Percentiles rank a stretch among this genome's conserved stretches.
phyloP scores from a whole-genome alignment of 768 basidiomycete species.

The Pisolithus microcarpus region DNA sequence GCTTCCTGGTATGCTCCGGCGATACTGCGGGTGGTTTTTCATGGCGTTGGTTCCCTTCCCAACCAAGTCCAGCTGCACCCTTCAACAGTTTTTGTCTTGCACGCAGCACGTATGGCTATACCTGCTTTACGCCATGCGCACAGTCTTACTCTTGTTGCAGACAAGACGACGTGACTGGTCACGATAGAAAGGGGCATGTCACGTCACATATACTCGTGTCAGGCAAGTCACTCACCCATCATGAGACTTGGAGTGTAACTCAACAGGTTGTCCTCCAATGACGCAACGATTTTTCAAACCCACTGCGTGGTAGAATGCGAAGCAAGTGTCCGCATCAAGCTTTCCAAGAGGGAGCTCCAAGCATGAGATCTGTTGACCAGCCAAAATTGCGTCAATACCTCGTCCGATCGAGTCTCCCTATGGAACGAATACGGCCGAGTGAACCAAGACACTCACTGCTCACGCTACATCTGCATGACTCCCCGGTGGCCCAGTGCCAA shows the following conservation, averaged over 20 bases:
- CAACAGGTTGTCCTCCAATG: constrained; percentile 5
- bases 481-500: too few species aligned
- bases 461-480: neutral
- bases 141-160: neutral
- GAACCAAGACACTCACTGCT: constrained; percentile 11
- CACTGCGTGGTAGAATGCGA: constrained; percentile 2
- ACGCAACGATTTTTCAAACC: neutral
- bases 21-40: too few species aligned
- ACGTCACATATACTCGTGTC: neutral
- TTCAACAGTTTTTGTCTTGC: too few species aligned
- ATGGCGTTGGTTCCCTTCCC: too few species aligned
- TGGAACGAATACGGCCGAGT: neutral
- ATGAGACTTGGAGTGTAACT: constrained; percentile 5
- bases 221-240: constrained; percentile 10
- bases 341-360: neutral
- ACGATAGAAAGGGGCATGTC: constrained; percentile 6
- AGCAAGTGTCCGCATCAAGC: neutral
- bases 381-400: neutral
- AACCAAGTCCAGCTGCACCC: too few species aligned
- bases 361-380: neutral
- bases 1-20: too few species aligned
- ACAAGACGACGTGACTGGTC: neutral
- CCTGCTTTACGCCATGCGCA: too few species aligned
- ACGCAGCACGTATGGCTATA: too few species aligned
- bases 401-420: neutral